Evolutionary conservation across 2,329 filamentous ascomycete species (phyloP).

Genomic region (Beauveria caledonica): DNA sequence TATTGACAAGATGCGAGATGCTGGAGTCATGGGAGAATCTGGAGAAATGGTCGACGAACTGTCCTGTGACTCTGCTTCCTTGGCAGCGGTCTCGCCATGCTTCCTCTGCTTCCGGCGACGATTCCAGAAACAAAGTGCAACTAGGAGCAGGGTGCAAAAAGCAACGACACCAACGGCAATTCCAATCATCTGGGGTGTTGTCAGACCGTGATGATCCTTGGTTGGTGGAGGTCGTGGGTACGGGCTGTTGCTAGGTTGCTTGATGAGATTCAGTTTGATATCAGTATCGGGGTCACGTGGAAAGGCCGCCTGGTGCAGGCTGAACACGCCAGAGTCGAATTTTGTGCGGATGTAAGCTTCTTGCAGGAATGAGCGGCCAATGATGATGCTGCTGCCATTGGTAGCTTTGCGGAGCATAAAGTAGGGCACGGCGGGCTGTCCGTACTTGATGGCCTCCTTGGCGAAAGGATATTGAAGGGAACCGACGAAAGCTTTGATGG

Average conservation of each 20-base stretch:
- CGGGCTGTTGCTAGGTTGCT: conserved; percentile 35
- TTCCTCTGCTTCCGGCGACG: conserved; percentile 22
- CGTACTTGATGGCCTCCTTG: conserved; percentile 34
- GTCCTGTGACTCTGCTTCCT: conserved; percentile 29
- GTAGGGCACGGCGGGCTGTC: conserved; percentile 44
- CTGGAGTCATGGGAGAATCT: conserved; percentile 18
- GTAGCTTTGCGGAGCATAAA: conserved; percentile 55
- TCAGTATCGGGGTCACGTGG: conserved; percentile 33
- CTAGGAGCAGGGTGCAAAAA: conserved; percentile 23
- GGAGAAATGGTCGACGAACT: conserved; percentile 25
- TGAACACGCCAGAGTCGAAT: conserved; percentile 46
- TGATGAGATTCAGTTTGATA: conserved; percentile 34
- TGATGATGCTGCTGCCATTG: conserved; percentile 46
- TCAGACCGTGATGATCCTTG: conserved; percentile 23
- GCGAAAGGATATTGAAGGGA: conserved; percentile 42
- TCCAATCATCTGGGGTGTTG: conserved; percentile 35
- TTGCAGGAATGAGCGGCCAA: conserved; percentile 63
- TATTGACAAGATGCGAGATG: conserved; percentile 30
- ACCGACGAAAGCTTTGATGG: conserved; percentile 42
- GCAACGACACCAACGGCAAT: conserved; percentile 35
- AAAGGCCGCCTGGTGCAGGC: conserved; percentile 47
- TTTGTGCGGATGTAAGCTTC: conserved; percentile 54
- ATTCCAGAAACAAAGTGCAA: conserved; percentile 28
- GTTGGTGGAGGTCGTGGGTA: conserved; percentile 32
- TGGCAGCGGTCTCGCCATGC: conserved; percentile 18